Conservation (phyloP, 306 rosid genomes). For the Phaseolus lunatus region DNA sequence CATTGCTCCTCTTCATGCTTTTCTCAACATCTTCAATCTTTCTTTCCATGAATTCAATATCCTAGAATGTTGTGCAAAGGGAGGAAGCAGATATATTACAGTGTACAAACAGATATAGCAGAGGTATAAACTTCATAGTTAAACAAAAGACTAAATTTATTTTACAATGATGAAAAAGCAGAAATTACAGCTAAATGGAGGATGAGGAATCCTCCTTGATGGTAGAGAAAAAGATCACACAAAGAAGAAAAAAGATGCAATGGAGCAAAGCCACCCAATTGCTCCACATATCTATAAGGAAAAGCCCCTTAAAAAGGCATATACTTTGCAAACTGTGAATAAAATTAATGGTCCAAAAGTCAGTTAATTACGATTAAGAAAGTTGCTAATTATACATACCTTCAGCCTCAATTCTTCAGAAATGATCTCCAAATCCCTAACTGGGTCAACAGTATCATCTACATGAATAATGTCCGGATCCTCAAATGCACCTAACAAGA, state of each 20-base stretch:
- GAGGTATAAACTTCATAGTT: neutral
- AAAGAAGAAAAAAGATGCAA: neutral
- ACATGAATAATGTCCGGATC: slow-evolving; percentile 97
- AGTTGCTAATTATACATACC: slow-evolving; percentile 55
- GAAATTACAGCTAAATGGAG: slow-evolving; percentile 29
- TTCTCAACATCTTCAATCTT: slow-evolving; percentile 89
- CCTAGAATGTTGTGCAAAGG: slow-evolving; percentile 54
- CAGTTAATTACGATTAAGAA: neutral
- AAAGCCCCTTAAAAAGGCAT: neutral
- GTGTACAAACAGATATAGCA: slow-evolving; percentile 14
- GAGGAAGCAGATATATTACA: slow-evolving; percentile 25
- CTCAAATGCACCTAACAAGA: slow-evolving; percentile 90
- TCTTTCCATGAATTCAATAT: slow-evolving; percentile 85
- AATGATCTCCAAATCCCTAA: slow-evolving; percentile 91
- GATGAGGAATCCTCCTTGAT: slow-evolving; percentile 4
- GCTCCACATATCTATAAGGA: neutral
- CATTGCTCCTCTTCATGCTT: slow-evolving; percentile 99
- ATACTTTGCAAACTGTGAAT: slow-evolving; percentile 2
- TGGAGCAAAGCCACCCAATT: slow-evolving; percentile 15
- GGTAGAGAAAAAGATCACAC: neutral
- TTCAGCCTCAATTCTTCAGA: slow-evolving; percentile 86
- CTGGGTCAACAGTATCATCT: slow-evolving; percentile 95
- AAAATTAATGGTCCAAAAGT: slow-evolving; percentile 4
- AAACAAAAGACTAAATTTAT: slow-evolving; percentile 15
- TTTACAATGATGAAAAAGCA: neutral